Conservation (phyloP, 1,284 basidiomycete genomes). For the Ganoderma resinaceum region DNA sequence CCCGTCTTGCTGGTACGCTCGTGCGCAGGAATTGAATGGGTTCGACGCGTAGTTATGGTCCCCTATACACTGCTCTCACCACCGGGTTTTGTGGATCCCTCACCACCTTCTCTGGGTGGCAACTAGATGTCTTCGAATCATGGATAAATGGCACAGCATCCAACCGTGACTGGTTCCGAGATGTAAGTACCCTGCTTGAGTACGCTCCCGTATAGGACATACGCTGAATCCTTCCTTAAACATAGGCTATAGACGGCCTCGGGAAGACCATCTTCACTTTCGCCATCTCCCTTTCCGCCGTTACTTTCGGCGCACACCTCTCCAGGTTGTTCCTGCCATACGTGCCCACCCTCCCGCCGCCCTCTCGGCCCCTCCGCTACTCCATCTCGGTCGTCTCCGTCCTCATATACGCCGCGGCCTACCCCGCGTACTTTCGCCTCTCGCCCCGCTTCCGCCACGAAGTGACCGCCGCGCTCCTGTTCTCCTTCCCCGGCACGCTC, state of each 20-base stretch:
- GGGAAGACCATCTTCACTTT: slow-evolving; percentile 84
- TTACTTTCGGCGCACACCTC: slow-evolving; percentile 67
- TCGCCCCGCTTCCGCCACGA: slow-evolving; percentile 76
- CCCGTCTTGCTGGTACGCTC: neutral
- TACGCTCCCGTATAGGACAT: neutral
- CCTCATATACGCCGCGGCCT: slow-evolving; percentile 68
- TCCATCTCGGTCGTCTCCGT: slow-evolving; percentile 56
- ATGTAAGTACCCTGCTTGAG: slow-evolving; percentile 64
- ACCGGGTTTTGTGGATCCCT: slow-evolving; percentile 97
- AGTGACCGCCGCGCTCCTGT: slow-evolving; percentile 88
- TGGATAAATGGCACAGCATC: slow-evolving; percentile 78
- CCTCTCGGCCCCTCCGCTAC: slow-evolving; percentile 51
- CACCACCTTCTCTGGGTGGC: slow-evolving; percentile 98
- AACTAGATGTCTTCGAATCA: slow-evolving; percentile 86
- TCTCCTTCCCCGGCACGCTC: slow-evolving; percentile 90
- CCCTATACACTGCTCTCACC: slow-evolving; percentile 87
- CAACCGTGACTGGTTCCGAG: slow-evolving; percentile 73
- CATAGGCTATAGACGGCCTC: slow-evolving; percentile 88
- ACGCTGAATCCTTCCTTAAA: neutral
- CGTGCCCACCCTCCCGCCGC: slow-evolving; percentile 49
- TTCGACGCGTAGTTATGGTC: slow-evolving; percentile 70
- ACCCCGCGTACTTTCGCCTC: slow-evolving; percentile 82
- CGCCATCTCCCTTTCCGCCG: slow-evolving; percentile 69
- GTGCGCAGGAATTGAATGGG: neutral
- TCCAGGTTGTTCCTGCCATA: slow-evolving; percentile 50